phyloP scores from a whole-genome alignment of 192 early-diverging fungal species.

The Backusella westeae region DNA sequence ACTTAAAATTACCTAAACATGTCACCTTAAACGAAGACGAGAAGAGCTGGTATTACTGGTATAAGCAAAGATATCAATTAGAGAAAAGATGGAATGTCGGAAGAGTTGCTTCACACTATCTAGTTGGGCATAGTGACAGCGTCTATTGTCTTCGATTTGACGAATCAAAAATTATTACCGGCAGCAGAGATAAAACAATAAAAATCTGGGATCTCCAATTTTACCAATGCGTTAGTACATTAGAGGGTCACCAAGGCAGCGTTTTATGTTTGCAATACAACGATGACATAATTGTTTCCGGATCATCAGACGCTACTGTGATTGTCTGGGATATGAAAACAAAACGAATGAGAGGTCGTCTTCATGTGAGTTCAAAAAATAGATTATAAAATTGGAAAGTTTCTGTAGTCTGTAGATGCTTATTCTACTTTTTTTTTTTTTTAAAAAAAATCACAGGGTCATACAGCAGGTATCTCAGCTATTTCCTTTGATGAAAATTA shows the following conservation, averaged over 20 bases:
- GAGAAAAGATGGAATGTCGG: conserved; percentile 61
- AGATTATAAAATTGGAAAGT: neutral
- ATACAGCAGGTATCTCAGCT: conserved; percentile 81
- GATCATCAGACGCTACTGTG: conserved; percentile 84
- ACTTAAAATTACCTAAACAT: neutral
- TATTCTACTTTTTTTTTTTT: neutral
- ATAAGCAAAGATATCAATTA: conserved; percentile 63
- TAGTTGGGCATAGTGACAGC: conserved; percentile 78
- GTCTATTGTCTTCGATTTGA: conserved; percentile 96
- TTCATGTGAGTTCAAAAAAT: conserved; percentile 38
- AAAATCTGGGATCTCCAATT: conserved; percentile 83
- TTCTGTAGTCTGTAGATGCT: neutral
- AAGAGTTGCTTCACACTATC: conserved; percentile 47
- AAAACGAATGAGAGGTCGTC: conserved; percentile 37
- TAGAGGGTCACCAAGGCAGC: conserved; percentile 67
- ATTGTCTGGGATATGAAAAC: conserved; percentile 84
- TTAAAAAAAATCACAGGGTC: conserved; percentile 45
- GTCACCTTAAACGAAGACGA: conserved; percentile 2
- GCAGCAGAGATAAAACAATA: conserved; percentile 77
- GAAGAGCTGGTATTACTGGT: conserved; percentile 67
- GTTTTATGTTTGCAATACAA: conserved; percentile 90
- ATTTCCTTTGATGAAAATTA: conserved; percentile 75
- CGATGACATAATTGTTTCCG: conserved; percentile 72
- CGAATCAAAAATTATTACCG: conserved; percentile 74
- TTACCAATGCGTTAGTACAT: conserved; percentile 55